Conservation (phyloP, 106 monocot species). For the Dendrobium officinale region DNA sequence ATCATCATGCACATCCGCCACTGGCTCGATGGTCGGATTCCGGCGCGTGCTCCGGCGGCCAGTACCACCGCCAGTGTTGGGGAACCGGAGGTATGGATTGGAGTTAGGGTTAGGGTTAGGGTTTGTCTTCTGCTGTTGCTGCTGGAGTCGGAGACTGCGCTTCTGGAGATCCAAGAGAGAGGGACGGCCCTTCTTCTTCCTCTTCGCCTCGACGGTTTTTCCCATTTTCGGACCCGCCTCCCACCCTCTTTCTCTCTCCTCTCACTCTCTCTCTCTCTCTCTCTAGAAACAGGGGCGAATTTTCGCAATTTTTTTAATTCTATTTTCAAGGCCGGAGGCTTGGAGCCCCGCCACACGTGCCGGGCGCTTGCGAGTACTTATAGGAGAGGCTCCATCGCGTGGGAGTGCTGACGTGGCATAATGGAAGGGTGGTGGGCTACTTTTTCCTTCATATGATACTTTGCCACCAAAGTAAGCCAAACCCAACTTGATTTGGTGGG, state of each 20-base stretch:
- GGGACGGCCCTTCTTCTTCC: constrained; percentile 97
- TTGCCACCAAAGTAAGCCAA: background rate
- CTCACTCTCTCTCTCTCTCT: constrained; percentile 9
- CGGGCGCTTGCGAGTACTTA: background rate
- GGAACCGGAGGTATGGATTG: constrained; percentile 17
- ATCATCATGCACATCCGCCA: constrained; percentile 12
- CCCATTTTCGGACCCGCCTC: constrained; percentile 7
- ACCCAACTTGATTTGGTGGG: background rate
- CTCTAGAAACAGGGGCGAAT: background rate
- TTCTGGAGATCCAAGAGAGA: constrained; percentile 92
- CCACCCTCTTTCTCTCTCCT: constrained; percentile 9
- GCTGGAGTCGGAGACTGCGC: constrained; percentile 72
- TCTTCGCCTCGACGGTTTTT: constrained; percentile 21
- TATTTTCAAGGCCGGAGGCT: background rate
- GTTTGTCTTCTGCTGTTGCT: constrained; percentile 15
- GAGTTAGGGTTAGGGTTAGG: constrained; percentile 39
- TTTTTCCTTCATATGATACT: background rate
- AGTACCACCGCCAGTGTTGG: constrained; percentile 11
- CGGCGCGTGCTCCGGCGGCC: constrained; percentile 16
- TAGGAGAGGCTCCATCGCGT: background rate
- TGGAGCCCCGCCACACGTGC: constrained; percentile 3
- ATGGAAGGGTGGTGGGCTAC: background rate
- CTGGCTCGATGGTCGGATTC: constrained; percentile 21
- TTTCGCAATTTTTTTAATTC: background rate
- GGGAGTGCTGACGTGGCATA: background rate